Base-by-base conservation (phyloP, 2,329 filamentous ascomycete genomes). In the Stachybotrys elegans region DNA sequence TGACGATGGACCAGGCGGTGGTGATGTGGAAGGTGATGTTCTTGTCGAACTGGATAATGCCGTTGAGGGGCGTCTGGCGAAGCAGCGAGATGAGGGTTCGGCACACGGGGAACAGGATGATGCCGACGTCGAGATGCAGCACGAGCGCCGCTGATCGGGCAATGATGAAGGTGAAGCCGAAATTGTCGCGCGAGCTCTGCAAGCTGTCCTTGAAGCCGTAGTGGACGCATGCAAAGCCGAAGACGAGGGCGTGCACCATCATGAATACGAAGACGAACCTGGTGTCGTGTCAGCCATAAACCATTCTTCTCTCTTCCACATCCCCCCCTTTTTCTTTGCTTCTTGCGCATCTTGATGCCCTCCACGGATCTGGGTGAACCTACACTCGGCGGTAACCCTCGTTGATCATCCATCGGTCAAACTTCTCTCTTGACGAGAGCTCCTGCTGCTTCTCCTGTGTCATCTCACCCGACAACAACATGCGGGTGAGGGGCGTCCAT, bases 371-470 rank as follows among this genome's bases (percentile, higher is more conserved):
- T 11, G 16, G 20, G 22, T 9, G 23, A 21, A 77, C 84, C 45
- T 73, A 89, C 81, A 92, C 75, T 79, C 86, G 75, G 61, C 86
- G 77, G 62, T 89, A 90, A 48, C 88, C 88, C 62, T 92, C 88
- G 61, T 92, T 92, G 49, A 92, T 84, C 87, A 93, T 91, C 88
- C 88, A 93, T 52, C 83, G 75, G 63, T 91, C 84, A 59, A 92
- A 85, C 61, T 79, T 85, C 63, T 92, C 85, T 58, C 79, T 77
- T 50, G 78, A 65, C 20, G 79, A 81, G 54, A 92, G 69, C 45
- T 83, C 76, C 60, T 81, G 82, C 53, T 85, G 82, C 57, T 72
- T 78, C 60, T 89, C 84, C 57, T 83, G 82, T 43, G 82, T 88
- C 79, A 91, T 86, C 69, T 90, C 85, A 40, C 87, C 86, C 44